Evolutionary conservation across 1,284 basidiomycete species (phyloP).

Genomic region (Puccinia hordei): DNA sequence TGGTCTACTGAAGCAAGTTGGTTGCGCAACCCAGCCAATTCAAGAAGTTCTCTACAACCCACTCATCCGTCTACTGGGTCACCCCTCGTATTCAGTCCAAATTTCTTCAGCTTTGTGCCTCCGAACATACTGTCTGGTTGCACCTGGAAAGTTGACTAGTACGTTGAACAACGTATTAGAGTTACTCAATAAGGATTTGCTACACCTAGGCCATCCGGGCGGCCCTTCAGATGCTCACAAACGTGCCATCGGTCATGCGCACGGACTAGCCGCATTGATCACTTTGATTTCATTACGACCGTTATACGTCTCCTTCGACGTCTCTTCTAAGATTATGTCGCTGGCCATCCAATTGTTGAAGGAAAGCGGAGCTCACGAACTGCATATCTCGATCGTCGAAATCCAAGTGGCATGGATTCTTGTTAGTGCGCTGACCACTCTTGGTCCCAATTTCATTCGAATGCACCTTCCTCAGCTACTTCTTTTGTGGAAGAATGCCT

Average conservation of each 20-base stretch:
- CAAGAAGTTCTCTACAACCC: constrained; percentile 87
- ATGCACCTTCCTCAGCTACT: constrained; percentile 88
- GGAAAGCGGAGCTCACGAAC: constrained; percentile 83
- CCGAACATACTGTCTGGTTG: constrained; percentile 83
- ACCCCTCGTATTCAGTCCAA: constrained; percentile 83
- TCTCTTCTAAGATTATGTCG: constrained; percentile 85
- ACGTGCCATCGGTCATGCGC: constrained; percentile 79
- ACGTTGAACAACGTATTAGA: constrained; percentile 68
- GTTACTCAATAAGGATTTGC: constrained; percentile 72
- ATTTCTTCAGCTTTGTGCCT: constrained; percentile 83
- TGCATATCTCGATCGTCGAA: constrained; percentile 77
- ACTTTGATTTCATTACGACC: constrained; percentile 82
- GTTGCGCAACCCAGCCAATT: constrained; percentile 84
- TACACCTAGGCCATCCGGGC: constrained; percentile 66
- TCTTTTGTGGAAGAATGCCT: constrained; percentile 92
- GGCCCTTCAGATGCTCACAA: constrained; percentile 65
- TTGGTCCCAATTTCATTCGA: constrained; percentile 90
- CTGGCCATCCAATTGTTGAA: constrained; percentile 88
- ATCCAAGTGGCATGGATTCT: constrained; percentile 93
- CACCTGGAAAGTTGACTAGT: constrained; percentile 74
- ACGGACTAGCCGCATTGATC: constrained; percentile 83
- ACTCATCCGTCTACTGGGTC: constrained; percentile 77
- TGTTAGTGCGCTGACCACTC: constrained; percentile 84
- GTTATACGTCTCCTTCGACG: constrained; percentile 91
- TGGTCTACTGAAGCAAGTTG: constrained; percentile 81